Conservation (phyloP, 2,329 filamentous ascomycete genomes). For the Trichoderma oligosporum region DNA sequence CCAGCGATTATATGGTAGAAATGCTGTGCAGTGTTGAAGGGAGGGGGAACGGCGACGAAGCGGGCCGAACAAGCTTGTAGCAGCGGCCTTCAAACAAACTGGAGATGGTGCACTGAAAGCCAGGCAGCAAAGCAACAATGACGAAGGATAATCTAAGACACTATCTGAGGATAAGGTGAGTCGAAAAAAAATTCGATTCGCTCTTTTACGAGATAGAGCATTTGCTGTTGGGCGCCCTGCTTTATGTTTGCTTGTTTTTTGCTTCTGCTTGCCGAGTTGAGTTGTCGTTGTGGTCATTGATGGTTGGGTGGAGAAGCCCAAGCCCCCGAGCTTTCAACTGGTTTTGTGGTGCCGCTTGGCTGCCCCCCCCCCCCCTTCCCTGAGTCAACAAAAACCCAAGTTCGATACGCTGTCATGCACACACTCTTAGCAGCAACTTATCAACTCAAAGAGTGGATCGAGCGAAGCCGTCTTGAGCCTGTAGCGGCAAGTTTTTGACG, state of each 20-base stretch:
- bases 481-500: background rate
- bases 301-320: constrained; percentile 8
- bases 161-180: no score
- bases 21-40: background rate
- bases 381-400: no score
- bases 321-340: no score
- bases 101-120: constrained; percentile 2
- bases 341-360: no score
- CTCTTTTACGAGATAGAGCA: no score
- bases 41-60: constrained; percentile 12
- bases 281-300: constrained; percentile 11
- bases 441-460: constrained; percentile 1
- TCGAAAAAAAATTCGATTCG: no score
- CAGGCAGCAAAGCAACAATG: background rate
- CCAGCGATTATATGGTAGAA: background rate
- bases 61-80: constrained; percentile 5
- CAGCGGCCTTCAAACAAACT: background rate
- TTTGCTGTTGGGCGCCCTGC: constrained; percentile 4
- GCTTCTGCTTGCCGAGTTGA: no score
- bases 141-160: background rate
- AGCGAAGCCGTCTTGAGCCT: background rate
- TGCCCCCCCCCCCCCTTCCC: no score
- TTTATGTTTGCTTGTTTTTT: no score
- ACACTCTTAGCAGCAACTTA: constrained; percentile 6
- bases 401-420: constrained; percentile 16